A percentile compares a stretch with the other conserved stretches of the same genome.
These are phyloP conservation scores for Dipteronia sinensis DNA, from an alignment of 345 rosid species.

Conservation along the genomic window DNA sequence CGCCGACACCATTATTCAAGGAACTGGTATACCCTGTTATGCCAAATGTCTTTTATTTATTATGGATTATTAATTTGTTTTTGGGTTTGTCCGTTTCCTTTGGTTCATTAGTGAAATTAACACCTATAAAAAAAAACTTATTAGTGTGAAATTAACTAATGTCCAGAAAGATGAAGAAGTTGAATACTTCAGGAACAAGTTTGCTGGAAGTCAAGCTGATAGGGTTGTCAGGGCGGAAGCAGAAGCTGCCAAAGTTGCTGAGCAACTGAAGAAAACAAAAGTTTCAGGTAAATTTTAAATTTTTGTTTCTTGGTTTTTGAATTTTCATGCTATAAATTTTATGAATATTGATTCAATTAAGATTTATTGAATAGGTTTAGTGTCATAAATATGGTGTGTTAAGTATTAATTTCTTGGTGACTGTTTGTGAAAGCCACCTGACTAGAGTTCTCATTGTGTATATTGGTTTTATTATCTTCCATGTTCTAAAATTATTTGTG, in stretches of 20 bases:
- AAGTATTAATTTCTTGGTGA: background rate
- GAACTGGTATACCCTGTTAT: slow-evolving; percentile 55
- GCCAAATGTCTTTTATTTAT: slow-evolving; percentile 1
- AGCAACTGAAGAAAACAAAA: slow-evolving; percentile 55
- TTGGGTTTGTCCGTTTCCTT: background rate
- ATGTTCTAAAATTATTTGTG: background rate
- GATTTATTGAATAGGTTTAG: background rate
- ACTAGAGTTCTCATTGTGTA: background rate
- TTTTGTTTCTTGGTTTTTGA: background rate
- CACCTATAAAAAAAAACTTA: background rate
- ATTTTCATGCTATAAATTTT: background rate
- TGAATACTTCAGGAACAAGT: slow-evolving; percentile 58
- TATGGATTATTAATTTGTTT: background rate
- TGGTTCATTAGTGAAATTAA: background rate
- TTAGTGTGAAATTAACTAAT: slow-evolving; percentile 13
- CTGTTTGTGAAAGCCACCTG: background rate
- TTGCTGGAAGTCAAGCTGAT: slow-evolving; percentile 90
- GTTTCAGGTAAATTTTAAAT: slow-evolving; percentile 51
- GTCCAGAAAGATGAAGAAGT: slow-evolving; percentile 69
- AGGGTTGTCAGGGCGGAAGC: slow-evolving; percentile 68
- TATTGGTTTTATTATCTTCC: background rate
- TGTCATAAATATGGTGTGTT: background rate
- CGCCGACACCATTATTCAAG: slow-evolving; percentile 73
- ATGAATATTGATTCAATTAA: background rate
- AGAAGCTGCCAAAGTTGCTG: slow-evolving; percentile 52